These are phyloP conservation scores for Sarocladium strictum DNA, from an alignment of 2,329 filamentous ascomycete genomes.

Conservation along the genomic window DNA sequence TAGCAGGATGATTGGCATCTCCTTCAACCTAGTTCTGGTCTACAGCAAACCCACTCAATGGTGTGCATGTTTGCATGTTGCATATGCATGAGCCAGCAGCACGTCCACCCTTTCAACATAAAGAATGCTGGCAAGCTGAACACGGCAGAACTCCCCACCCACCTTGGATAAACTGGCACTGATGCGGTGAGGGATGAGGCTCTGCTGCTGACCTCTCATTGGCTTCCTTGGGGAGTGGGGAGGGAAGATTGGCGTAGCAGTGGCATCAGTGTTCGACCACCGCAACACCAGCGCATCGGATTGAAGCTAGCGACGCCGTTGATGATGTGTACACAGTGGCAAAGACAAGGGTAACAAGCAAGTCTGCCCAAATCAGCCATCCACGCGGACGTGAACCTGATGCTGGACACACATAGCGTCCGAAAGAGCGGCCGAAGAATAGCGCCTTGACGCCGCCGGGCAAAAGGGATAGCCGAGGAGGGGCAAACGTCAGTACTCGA, in stretches of 20 bases:
- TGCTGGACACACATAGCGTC: neutral
- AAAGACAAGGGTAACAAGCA: neutral
- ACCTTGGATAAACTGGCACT: too few relatives aligned
- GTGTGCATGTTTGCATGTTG: too few relatives aligned
- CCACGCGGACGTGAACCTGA: neutral
- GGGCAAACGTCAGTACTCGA: neutral
- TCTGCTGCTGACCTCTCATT: neutral
- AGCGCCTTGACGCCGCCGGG: neutral
- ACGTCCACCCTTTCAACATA: too few relatives aligned
- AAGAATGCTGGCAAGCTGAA: too few relatives aligned
- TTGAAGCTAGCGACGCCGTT: neutral
- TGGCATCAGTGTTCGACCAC: neutral
- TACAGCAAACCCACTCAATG: too few relatives aligned
- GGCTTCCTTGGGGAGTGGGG: neutral
- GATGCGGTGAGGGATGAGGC: neutral
- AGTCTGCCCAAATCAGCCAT: neutral
- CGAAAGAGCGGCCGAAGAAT: neutral
- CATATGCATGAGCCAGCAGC: too few relatives aligned
- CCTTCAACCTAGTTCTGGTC: too few relatives aligned
- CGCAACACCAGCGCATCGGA: neutral
- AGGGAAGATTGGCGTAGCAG: neutral
- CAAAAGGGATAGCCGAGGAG: neutral
- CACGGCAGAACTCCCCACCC: too few relatives aligned
- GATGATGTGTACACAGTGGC: neutral
- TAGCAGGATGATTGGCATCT: too few relatives aligned